Conservation (phyloP, 305 asterid genomes). For the Rubia peregrina region DNA sequence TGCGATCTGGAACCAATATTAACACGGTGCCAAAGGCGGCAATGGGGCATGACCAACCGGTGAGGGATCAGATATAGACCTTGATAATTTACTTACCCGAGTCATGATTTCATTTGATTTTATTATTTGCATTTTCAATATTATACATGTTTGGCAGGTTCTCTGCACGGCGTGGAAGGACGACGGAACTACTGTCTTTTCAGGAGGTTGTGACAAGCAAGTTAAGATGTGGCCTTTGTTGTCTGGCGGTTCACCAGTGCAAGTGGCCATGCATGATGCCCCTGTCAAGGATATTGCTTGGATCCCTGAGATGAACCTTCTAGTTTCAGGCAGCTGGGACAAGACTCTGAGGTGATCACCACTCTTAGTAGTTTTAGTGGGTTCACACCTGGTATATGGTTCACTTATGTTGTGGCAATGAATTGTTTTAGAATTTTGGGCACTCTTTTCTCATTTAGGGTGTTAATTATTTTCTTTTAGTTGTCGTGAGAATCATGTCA, state of each 20-base stretch:
- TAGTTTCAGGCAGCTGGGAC: constrained; percentile 87
- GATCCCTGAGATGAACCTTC: constrained; percentile 81
- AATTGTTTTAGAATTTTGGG: neutral
- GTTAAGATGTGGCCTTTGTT: constrained; percentile 91
- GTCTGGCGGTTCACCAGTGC: constrained; percentile 71
- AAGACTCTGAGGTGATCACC: constrained; percentile 65
- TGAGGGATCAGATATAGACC: constrained; percentile 9
- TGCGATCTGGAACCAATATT: constrained; percentile 30
- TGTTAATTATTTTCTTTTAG: neutral
- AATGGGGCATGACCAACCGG: constrained; percentile 44
- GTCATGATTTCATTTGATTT: constrained; percentile 8
- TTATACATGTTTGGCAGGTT: constrained; percentile 45
- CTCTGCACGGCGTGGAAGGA: constrained; percentile 92
- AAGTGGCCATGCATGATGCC: constrained; percentile 89
- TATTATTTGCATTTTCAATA: constrained; percentile 9
- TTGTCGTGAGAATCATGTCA: neutral
- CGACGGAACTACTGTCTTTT: constrained; percentile 91
- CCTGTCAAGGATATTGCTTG: constrained; percentile 82
- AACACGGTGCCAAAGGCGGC: constrained; percentile 37
- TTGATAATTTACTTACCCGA: constrained; percentile 1
- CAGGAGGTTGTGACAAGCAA: constrained; percentile 98
- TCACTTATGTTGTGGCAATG: neutral
- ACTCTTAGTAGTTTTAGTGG: neutral
- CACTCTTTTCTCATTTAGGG: neutral
- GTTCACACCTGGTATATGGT: neutral